These are phyloP conservation scores for Abelmoschus esculentus DNA, from an alignment of 345 rosid genomes.

Conservation along the genomic window DNA sequence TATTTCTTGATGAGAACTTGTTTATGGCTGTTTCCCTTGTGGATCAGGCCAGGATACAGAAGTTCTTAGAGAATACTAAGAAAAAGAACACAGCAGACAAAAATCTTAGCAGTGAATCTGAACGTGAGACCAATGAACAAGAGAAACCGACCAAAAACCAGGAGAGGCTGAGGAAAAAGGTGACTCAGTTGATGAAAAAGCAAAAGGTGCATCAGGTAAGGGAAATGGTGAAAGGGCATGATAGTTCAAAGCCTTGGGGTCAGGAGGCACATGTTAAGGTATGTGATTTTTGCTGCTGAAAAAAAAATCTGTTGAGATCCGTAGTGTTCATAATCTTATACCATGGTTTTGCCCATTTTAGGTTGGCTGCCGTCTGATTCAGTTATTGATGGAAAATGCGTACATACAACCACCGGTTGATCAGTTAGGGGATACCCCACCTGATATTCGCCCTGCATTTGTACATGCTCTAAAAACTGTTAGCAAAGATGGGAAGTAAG, in stretches of 20 bases:
- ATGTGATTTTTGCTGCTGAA: constrained; percentile 17
- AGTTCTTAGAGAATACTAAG: constrained; percentile 64
- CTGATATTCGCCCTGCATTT: constrained; percentile 93
- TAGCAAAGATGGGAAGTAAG: constrained; percentile 47
- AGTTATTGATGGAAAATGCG: constrained; percentile 76
- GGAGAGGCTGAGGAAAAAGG: constrained; percentile 53
- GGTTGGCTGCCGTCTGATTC: constrained; percentile 88
- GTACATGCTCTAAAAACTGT: constrained; percentile 52
- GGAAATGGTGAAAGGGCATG: constrained; percentile 49
- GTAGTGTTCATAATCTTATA: constrained; percentile 9
- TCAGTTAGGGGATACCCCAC: constrained; percentile 67
- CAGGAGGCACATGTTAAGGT: constrained; percentile 90
- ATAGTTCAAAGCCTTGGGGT: constrained; percentile 74
- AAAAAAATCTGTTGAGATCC: constrained; percentile 1
- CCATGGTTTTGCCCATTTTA: constrained; percentile 30
- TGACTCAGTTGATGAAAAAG: constrained; percentile 51
- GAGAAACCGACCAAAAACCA: constrained; percentile 33
- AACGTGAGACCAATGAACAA: constrained; percentile 26
- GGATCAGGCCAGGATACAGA: constrained; percentile 64
- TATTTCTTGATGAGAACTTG: constrained; percentile 14
- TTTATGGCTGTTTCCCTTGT: background rate
- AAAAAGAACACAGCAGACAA: constrained; percentile 30
- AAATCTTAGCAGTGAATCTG: constrained; percentile 27
- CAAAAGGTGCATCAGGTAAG: constrained; percentile 54
- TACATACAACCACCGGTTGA: constrained; percentile 80